phyloP scores from a whole-genome alignment of 768 basidiomycete species.

The Boletus pseudopeckii region DNA sequence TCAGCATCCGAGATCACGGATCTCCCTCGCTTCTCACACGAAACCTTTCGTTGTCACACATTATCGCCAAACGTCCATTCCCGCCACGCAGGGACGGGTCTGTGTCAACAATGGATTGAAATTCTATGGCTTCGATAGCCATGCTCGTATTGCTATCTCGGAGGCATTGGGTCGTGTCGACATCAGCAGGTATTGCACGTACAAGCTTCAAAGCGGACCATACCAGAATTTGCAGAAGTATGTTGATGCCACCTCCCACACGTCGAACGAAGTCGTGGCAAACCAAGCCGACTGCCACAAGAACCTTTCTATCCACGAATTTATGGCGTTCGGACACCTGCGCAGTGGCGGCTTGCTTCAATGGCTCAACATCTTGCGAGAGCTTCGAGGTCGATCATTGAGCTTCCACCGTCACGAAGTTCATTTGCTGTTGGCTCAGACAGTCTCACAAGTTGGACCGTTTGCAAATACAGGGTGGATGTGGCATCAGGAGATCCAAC shows the following conservation, averaged over 20 bases:
- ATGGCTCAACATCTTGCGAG: slow-evolving; percentile 50
- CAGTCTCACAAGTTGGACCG: slow-evolving; percentile 42
- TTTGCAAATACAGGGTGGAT: slow-evolving; percentile 11
- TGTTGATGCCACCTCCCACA: slow-evolving; percentile 35
- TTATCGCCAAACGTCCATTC: slow-evolving; percentile 13
- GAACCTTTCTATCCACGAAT: slow-evolving; percentile 44
- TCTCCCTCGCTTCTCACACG: slow-evolving; percentile 24
- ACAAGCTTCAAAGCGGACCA: slow-evolving; percentile 29
- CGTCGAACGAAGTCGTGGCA: slow-evolving; percentile 43
- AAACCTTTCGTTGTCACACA: slow-evolving; percentile 21
- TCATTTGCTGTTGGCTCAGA: slow-evolving; percentile 41
- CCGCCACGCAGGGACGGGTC: slow-evolving; percentile 11
- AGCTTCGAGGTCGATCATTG: slow-evolving; percentile 38
- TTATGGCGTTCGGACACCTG: slow-evolving; percentile 41
- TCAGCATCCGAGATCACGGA: slow-evolving; percentile 15
- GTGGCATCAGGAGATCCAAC: slow-evolving; percentile 41
- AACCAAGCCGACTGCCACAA: slow-evolving; percentile 39
- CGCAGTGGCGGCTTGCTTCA: slow-evolving; percentile 45
- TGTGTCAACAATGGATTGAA: slow-evolving; percentile 35
- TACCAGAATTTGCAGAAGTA: slow-evolving; percentile 39
- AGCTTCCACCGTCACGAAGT: slow-evolving; percentile 40
- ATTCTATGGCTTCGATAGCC: slow-evolving; percentile 31
- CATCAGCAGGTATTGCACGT: slow-evolving; percentile 29
- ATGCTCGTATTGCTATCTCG: slow-evolving; percentile 11
- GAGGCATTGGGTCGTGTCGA: slow-evolving; percentile 8